Conservation (phyloP, 2,329 filamentous ascomycete genomes). For the Colletotrichum gloeosporioides region DNA sequence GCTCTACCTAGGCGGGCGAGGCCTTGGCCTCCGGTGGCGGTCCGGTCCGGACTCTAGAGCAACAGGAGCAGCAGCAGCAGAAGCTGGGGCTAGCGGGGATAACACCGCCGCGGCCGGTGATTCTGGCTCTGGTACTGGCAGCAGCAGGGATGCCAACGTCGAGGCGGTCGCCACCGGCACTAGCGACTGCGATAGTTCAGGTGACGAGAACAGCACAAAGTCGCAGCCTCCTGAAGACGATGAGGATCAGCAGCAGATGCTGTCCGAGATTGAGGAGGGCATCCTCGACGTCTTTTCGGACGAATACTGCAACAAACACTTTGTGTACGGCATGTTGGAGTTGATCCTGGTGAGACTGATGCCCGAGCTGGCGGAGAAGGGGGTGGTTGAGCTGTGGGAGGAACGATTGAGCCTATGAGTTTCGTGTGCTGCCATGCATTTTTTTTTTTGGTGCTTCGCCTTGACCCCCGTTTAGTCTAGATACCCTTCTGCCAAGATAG, state of each 20-base stretch:
- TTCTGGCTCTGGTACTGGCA: background rate
- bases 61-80: background rate
- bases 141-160: constrained; percentile 21
- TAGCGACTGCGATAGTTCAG: constrained; percentile 21
- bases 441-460: background rate
- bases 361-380: constrained; percentile 80
- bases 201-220: constrained; percentile 24
- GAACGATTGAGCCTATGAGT: constrained; percentile 62
- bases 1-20: constrained; percentile 55
- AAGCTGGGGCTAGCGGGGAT: background rate
- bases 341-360: constrained; percentile 80
- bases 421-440: background rate
- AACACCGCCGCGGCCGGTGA: background rate
- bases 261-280: constrained; percentile 64
- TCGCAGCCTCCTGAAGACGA: constrained; percentile 27
- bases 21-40: constrained; percentile 30
- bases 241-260: constrained; percentile 53
- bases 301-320: constrained; percentile 89
- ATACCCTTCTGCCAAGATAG: constrained; percentile 13
- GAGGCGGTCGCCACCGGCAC: constrained; percentile 25
- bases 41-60: constrained; percentile 22
- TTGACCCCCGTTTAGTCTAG: background rate
- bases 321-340: constrained; percentile 84
- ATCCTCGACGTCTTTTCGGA: constrained; percentile 80
- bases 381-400: constrained; percentile 74